These are phyloP conservation scores for Triangularia verruculosa DNA, from an alignment of 2,329 filamentous ascomycete genomes.

Conservation along the genomic window DNA sequence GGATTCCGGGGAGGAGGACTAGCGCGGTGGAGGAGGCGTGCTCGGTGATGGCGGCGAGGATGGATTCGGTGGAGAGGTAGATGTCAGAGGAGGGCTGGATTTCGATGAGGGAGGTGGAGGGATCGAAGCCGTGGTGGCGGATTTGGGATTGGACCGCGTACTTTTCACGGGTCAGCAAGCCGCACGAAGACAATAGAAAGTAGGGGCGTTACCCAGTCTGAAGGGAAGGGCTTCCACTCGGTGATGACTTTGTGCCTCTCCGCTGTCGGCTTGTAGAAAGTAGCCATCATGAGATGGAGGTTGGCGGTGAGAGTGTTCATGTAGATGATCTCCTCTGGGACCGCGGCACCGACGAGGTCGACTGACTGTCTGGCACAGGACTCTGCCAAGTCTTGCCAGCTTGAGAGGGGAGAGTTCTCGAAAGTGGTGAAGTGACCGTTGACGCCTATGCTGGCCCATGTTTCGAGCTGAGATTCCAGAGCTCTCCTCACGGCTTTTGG, in stretches of 20 bases:
- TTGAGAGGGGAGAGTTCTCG: slow-evolving; percentile 62
- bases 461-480: slow-evolving; percentile 70
- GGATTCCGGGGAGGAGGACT: slow-evolving; percentile 78
- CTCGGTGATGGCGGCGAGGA: slow-evolving; percentile 69
- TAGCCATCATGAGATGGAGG: slow-evolving; percentile 77
- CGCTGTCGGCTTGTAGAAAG: slow-evolving; percentile 72
- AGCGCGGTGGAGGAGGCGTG: slow-evolving; percentile 72
- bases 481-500: slow-evolving; percentile 65
- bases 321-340: slow-evolving; percentile 69
- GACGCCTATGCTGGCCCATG: slow-evolving; percentile 82
- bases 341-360: slow-evolving; percentile 68
- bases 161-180: slow-evolving; percentile 1
- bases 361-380: slow-evolving; percentile 68
- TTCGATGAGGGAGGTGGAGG: slow-evolving; percentile 67
- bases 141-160: slow-evolving; percentile 85
- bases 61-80: slow-evolving; percentile 65
- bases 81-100: slow-evolving; percentile 64
- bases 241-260: slow-evolving; percentile 73
- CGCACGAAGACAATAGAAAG: background rate
- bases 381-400: slow-evolving; percentile 78
- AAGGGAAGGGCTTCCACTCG: slow-evolving; percentile 89
- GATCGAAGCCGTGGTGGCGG: slow-evolving; percentile 63
- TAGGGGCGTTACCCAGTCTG: slow-evolving; percentile 61
- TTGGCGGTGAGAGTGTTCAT: slow-evolving; percentile 88
- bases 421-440: slow-evolving; percentile 76